Evolutionary conservation across 2,329 filamentous ascomycete genomes (phyloP).

Genomic region (Escovopsis sp.): DNA sequence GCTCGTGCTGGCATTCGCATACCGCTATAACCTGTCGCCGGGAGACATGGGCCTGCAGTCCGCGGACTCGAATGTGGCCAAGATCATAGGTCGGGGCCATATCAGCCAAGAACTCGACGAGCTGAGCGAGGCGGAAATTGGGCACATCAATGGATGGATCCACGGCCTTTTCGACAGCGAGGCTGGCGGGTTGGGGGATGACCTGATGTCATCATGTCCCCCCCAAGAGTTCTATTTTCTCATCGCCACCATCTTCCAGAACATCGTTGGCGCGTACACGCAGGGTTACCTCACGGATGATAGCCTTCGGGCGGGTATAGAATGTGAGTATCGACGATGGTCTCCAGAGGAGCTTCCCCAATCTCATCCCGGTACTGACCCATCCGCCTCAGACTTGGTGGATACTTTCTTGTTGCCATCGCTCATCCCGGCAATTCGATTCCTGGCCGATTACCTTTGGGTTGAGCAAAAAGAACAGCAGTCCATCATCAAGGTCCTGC

Average conservation of each 20-base stretch:
- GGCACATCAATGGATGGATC: slow-evolving; percentile 60
- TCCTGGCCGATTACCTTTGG: slow-evolving; percentile 57
- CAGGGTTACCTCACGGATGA: slow-evolving; percentile 52
- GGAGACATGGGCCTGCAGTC: slow-evolving; percentile 48
- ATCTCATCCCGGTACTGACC: neutral
- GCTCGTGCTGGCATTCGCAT: slow-evolving; percentile 57
- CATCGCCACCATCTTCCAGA: slow-evolving; percentile 61
- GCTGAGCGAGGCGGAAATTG: slow-evolving; percentile 48
- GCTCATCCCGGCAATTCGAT: slow-evolving; percentile 57
- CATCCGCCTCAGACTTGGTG: slow-evolving; percentile 42
- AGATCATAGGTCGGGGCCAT: slow-evolving; percentile 46
- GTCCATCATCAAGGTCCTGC: slow-evolving; percentile 55
- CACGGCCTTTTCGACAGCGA: slow-evolving; percentile 64
- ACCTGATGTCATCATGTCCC: slow-evolving; percentile 67
- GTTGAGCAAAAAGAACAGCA: slow-evolving; percentile 51
- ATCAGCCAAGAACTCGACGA: slow-evolving; percentile 42
- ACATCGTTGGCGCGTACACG: slow-evolving; percentile 58
- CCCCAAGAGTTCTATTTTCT: slow-evolving; percentile 73
- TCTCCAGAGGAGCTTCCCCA: neutral
- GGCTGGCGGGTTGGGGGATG: slow-evolving; percentile 58
- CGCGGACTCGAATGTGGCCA: slow-evolving; percentile 52
- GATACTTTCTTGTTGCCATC: slow-evolving; percentile 72
- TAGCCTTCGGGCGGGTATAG: slow-evolving; percentile 57
- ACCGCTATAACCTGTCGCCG: slow-evolving; percentile 54
- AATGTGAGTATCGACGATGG: slow-evolving; percentile 39